Conservation (phyloP, 192 early-diverging fungal species). For the Phycomyces nitens region DNA sequence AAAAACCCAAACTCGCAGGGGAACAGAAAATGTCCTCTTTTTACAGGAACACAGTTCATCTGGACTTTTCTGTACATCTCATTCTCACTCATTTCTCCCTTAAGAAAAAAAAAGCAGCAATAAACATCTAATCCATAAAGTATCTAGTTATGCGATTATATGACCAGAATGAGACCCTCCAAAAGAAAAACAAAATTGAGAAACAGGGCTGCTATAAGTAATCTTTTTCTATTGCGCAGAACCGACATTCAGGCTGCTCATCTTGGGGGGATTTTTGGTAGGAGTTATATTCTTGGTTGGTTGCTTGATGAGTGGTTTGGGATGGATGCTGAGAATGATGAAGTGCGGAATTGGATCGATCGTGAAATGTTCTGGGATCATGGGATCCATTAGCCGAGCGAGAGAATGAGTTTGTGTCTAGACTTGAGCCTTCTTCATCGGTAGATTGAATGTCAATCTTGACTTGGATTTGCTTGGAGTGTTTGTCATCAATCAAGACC, state of each 20-base stretch:
- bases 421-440: not conserved
- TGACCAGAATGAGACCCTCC: too few species aligned
- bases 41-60: not conserved
- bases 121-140: too few species aligned
- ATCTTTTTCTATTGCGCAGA: too few species aligned
- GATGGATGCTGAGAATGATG: not conserved
- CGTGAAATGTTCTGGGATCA: not conserved
- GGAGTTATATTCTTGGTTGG: too few species aligned
- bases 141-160: too few species aligned
- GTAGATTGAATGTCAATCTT: constrained; percentile 2
- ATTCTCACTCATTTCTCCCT: too few species aligned
- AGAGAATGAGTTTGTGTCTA: not conserved
- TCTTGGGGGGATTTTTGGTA: too few species aligned
- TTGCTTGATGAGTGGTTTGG: too few species aligned
- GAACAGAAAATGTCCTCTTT: not conserved
- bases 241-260: too few species aligned
- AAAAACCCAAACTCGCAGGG: not conserved
- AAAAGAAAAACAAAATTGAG: too few species aligned
- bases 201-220: too few species aligned
- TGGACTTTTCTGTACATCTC: not conserved
- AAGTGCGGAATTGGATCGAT: not conserved
- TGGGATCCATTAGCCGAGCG: not conserved
- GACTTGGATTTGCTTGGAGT: constrained; percentile 1
- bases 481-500: constrained; percentile 1
- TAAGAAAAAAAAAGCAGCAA: too few species aligned